phyloP scores from a whole-genome alignment of 495 filamentous ascomycete species.

The Xylaria bambusicola region DNA sequence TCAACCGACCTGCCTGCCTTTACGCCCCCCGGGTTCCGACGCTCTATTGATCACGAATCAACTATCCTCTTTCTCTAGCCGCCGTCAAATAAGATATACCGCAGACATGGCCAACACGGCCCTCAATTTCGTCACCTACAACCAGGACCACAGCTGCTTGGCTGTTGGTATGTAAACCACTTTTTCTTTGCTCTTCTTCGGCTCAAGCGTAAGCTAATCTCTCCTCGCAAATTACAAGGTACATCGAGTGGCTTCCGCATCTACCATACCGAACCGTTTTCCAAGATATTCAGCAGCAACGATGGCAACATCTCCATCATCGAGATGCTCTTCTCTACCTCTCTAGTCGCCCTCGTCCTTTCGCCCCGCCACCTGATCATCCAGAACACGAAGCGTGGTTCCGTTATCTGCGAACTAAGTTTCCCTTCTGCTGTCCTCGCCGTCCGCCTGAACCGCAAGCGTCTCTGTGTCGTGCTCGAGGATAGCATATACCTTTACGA shows the following conservation, averaged over 20 bases:
- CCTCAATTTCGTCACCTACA: conserved; percentile 98
- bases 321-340: conserved; percentile 99
- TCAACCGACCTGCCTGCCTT: no score
- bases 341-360: conserved; percentile 88
- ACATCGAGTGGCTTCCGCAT: conserved; percentile 92
- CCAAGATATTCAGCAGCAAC: conserved; percentile 87
- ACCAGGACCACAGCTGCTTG: conserved; percentile 96
- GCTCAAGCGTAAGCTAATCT: conserved; percentile 10
- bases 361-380: conserved; percentile 90
- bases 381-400: conserved; percentile 95
- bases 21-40: no score
- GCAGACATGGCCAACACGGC: conserved; percentile 52
- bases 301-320: conserved; percentile 92
- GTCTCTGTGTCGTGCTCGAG: conserved; percentile 88
- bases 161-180: conserved; percentile 72
- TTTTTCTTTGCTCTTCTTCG: background rate
- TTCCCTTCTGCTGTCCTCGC: conserved; percentile 93
- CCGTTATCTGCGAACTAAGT: conserved; percentile 97
- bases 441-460: conserved; percentile 89
- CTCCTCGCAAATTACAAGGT: conserved; percentile 51
- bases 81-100: background rate
- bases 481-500: conserved; percentile 97
- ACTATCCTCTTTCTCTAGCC: background rate
- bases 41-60: no score
- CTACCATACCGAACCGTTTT: conserved; percentile 94